Conservation (phyloP, 1,139 yeast species). For the Protomyces gravidus region DNA sequence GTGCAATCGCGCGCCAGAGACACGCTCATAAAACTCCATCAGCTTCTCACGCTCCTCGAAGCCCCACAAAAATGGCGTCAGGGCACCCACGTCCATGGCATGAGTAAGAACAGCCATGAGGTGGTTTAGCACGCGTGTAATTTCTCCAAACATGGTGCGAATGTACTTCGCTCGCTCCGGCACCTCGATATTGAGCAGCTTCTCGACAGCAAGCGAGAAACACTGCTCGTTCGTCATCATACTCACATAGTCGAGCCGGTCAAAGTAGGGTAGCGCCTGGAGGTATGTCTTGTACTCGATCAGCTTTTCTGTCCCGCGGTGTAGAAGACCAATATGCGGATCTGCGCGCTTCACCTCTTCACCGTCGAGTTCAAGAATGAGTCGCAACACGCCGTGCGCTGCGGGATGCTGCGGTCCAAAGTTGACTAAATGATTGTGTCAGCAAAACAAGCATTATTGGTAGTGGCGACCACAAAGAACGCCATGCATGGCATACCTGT, state of each 20-base stretch:
- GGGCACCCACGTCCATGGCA: slow-evolving; percentile 93
- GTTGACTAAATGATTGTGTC: slow-evolving; percentile 75
- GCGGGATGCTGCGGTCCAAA: slow-evolving; percentile 96
- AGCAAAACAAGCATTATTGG: slow-evolving; percentile 47
- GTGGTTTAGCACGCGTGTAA: slow-evolving; percentile 78
- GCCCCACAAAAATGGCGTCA: slow-evolving; percentile 92
- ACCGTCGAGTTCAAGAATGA: slow-evolving; percentile 80
- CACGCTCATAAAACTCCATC: slow-evolving; percentile 91
- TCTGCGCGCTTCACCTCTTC: slow-evolving; percentile 84
- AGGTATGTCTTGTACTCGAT: slow-evolving; percentile 66
- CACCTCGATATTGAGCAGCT: slow-evolving; percentile 75
- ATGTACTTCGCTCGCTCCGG: slow-evolving; percentile 82
- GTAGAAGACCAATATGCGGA: slow-evolving; percentile 83
- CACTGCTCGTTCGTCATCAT: slow-evolving; percentile 94
- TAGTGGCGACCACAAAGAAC: background rate
- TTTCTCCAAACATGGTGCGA: slow-evolving; percentile 81
- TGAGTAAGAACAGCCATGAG: slow-evolving; percentile 83
- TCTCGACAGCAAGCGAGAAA: slow-evolving; percentile 78
- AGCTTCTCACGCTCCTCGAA: slow-evolving; percentile 89
- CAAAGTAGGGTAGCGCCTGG: slow-evolving; percentile 75
- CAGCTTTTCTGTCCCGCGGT: slow-evolving; percentile 84
- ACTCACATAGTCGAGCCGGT: slow-evolving; percentile 72
- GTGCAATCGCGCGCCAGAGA: slow-evolving; percentile 85
- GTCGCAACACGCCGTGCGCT: slow-evolving; percentile 86
- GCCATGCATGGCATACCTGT: too few species aligned